Base-by-base conservation (phyloP, 2,329 filamentous ascomycete species). In the Aciculosporium take region DNA sequence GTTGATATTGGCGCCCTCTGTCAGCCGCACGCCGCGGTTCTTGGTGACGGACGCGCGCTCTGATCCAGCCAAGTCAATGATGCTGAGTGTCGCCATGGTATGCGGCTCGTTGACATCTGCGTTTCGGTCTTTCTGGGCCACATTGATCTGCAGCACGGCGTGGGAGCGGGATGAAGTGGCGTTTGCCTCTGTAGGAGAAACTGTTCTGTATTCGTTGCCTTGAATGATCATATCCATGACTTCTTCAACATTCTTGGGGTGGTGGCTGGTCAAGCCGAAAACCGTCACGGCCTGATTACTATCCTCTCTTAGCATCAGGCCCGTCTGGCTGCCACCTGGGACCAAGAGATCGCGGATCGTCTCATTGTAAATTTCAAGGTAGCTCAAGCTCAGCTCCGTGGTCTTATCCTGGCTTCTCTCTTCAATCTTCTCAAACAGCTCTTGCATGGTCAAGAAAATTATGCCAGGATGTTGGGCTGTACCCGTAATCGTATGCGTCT, bases 141-240 rank as follows among this genome's bases (percentile, higher is more conserved):
- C 71, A 55, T 98, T 98, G 66, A 98, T 94, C 60, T 98, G 91
- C 1, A 98, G 75, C 12, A 98, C 91, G 9, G 91, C 91, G 57
- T 98, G 91, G 1, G 91, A 98, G 59, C 91, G 81, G 8, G 91
- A 98, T 0, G 91, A 98, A 1, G 91, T 95, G 15, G 91, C 89
- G 58, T 98, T 98, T 51, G 91, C 91, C 64, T 89, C 88, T 7
- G 91, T 98, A 1, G 91, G 89, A 0, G 91, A 96, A 59, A 96
- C 91, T 3, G 91, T 98, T 34, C 91, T 81, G 61, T 82, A 86
- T 52, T 93, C 84, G 61, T 98, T 98, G 48, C 91, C 91, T 57
- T 80, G 77, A 42, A 98, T 82, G 56, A 98, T 95, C 75, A 98
- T 95, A 55, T 98, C 89, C 91, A 98, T 98, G 53, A 98, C 91